Evolutionary conservation across 2,329 filamentous ascomycete species (phyloP), one percentile per base, ranked within the genome.

Genomic region (Alternaria postmessia): DNA sequence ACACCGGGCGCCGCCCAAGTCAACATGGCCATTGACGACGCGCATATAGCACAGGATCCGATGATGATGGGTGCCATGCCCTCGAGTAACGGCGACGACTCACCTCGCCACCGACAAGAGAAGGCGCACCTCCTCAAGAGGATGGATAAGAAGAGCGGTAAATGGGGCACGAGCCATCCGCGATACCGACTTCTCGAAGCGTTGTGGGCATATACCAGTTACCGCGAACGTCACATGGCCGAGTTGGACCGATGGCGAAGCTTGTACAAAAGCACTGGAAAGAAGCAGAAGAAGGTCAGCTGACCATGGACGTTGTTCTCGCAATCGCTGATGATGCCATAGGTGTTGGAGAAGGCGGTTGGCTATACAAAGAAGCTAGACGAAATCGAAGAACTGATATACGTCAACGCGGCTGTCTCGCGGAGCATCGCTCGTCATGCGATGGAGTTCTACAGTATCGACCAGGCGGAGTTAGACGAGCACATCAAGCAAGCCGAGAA

Each of bases 371-470:
- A 74, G 42, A 87, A 85, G 63, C 81, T 87, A 18, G 72, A 78
- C 14, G 74, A 75, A 1, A 74, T 82, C 9, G 81, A 84, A 11
- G 59, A 77, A 22, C 75, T 84, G 6, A 75, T 86, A 14, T 70
- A 71, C 2, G 62, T 70, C 5, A 87, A 87, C 64, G 80, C 82
- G 9, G 59, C 72, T 0, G 61, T 87, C 3, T 85, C 83, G 34
- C 71, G 81, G 32, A 73, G 71, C 9, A 85, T 87, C 30, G 79
- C 86, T 1, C 58, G 78, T 0, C 60, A 77, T 16, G 84, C 82
- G 0, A 72, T 86, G 26, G 54, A 71, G 0, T 87, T 82, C 59
- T 87, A 87, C 65, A 72, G 71, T 0, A 73, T 87, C 26, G 66
- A 73, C 0, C 70, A 77, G 5, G 55, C 74, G 1, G 85, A 87